Base-by-base conservation (phyloP, 768 basidiomycete species). In the Mycena amicta region DNA sequence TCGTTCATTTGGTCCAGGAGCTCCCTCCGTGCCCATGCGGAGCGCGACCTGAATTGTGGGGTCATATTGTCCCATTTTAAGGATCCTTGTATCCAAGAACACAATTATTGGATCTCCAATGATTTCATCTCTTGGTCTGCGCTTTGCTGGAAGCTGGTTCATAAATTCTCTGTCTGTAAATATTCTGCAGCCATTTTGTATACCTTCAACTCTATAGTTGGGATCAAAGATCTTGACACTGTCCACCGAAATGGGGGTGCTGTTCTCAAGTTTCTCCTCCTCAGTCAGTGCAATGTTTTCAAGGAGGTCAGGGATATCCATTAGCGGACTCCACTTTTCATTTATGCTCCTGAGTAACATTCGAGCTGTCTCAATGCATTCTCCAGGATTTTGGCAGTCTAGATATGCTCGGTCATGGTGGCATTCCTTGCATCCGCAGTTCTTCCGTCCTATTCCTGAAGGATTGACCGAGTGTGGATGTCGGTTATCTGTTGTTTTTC, bases 361-460 rank as follows among this genome's bases (percentile, higher is more conserved):
- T 49, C 39, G 41, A 15, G 30, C 43, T 3, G 30, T 55, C 11
- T 55, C 46, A 8, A 55, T 49, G 26, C 54, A 55, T 47, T 46
- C 20, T 30, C 53, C 53, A 29, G 53, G 53, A 30, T 55, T 29
- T 2, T 47, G 16, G n/a, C 53, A 55, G n/a, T 28, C 30, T 3
- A 6, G 20, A n/a, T 28, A 2, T 23, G n/a, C 13, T 23, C 54
- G 5, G 33, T 55, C 45, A 1, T 27, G 12, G 6, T 12, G 11
- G 27, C 49, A 50, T 22, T 6, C 25, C 12, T 26, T 5, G 20
- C 49, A 50, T 22, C 45, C 46, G n/a, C 54, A 49, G 45, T 47
- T 49, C 47, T 55, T 8, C 8, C 40, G 5, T 27, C 39, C 31
- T 5, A 53, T 25, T 8, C 43, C 43, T 8, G 43, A 23, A 37